Percentiles rank a stretch among this genome's conserved stretches.
Conservation (phyloP, 163 green algal genomes). For the Chlamydomonas reinhardtii region DNA sequence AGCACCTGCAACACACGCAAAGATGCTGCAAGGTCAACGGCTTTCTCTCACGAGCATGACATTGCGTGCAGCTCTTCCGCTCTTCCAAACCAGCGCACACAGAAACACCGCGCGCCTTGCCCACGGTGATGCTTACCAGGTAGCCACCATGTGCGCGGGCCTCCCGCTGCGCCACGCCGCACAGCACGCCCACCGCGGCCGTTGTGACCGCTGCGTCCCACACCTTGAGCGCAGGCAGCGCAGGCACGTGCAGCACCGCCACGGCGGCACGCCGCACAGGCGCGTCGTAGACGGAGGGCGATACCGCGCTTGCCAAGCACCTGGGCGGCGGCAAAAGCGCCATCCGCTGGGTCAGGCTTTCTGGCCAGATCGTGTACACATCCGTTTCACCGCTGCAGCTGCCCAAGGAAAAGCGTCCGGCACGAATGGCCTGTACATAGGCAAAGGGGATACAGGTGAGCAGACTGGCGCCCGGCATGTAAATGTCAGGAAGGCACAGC, state of each 20-base stretch:
- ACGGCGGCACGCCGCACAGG: background rate
- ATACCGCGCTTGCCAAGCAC: background rate
- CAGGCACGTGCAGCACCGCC: background rate
- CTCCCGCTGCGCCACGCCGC: background rate
- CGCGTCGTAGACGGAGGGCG: constrained; percentile 18
- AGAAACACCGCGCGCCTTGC: background rate
- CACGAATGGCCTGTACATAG: background rate
- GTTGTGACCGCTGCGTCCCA: constrained; percentile 4
- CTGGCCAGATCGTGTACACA: background rate
- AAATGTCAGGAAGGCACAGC: no score
- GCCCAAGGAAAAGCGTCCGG: constrained; percentile 1
- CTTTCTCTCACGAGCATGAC: no score
- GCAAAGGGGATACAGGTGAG: no score
- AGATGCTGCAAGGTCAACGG: no score
- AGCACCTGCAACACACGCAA: background rate
- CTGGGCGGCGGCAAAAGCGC: background rate
- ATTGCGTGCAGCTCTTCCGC: no score
- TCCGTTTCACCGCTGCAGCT: background rate
- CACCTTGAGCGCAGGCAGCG: background rate
- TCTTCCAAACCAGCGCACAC: no score
- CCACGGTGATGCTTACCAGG: background rate
- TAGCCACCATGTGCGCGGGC: background rate
- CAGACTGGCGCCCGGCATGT: no score
- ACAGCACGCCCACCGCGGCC: background rate
- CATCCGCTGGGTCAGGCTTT: background rate